Evolutionary conservation across 495 filamentous ascomycete genomes (phyloP), one percentile per base, ranked within the genome.

Genomic region (Aspergillus saccharolyticus): DNA sequence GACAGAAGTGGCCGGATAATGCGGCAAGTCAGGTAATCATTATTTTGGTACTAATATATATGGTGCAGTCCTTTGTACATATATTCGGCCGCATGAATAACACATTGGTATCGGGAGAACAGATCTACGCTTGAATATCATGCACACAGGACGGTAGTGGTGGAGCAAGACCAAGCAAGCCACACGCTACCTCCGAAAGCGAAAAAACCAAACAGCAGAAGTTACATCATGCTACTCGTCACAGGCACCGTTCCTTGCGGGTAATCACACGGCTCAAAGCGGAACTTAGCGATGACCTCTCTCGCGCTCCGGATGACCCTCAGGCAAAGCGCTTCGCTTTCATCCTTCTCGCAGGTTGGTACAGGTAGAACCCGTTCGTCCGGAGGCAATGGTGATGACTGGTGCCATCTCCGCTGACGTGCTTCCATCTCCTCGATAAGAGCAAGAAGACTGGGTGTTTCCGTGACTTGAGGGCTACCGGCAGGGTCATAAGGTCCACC

Each of bases 351-450:
- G 50, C 17, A 39, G 12, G 60, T 47, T 12, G 39, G 42, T 1
- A 63, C 22, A 4, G 48, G 47, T 28, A 62, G 60, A 20, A 58
- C 46, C 4, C 44, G 46, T 30, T 54, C 21, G 2, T 58, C 44
- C 4, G 39, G 44, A 7, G 57, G 42, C 5, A 61, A 46, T 3
- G 69, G 68, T 52, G 72, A 63, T 9, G 64, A 59, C 22, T 63
- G 33, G 66, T 78, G 75, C 73, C 74, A 76, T 44, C 61, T 65
- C 16, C 70, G 69, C 57, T 78, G 75, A 22, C 75, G 75, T 21
- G 66, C 55, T 47, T 77, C 75, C 48, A 78, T 64, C 54, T 75
- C 75, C 33, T 59, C 64, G 33, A 78, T 69, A 14, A 77, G 63
- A 14, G 66, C 66, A 19, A 77, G 56, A 3, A 78, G 43, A 44